Conservation (phyloP, 2,329 filamentous ascomycete species). For the Emergomyces africanus region DNA sequence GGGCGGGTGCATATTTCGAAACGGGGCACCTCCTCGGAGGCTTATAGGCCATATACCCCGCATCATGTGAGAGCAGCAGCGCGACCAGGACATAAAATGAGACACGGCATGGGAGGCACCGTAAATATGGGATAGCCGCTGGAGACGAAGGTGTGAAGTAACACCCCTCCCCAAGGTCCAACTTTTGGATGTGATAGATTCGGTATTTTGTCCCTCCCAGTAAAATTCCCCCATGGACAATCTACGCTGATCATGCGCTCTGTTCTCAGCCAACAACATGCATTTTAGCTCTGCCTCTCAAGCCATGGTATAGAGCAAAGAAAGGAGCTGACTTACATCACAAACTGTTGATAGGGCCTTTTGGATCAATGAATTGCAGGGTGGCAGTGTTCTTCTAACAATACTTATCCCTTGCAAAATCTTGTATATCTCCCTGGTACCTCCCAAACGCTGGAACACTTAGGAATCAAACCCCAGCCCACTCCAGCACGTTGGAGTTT, state of each 20-base stretch:
- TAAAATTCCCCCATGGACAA: background rate
- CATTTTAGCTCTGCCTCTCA: background rate
- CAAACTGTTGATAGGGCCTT: too few species aligned
- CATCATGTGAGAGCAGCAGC: background rate
- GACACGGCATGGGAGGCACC: background rate
- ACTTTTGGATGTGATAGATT: background rate
- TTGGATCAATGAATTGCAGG: background rate
- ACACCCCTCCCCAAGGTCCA: background rate
- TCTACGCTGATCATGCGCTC: background rate
- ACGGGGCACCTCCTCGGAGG: background rate
- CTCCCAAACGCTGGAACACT: background rate
- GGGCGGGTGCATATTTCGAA: background rate
- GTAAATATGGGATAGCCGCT: background rate
- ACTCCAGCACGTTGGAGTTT: background rate
- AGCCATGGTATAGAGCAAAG: background rate
- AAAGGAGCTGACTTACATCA: background rate
- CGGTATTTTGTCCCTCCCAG: background rate
- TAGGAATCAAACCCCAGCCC: background rate
- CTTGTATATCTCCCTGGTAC: background rate
- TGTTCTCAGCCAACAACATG: background rate
- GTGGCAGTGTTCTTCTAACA: background rate
- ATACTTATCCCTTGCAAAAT: background rate
- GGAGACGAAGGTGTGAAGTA: background rate
- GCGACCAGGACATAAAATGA: background rate
- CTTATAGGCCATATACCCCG: background rate